phyloP scores from a whole-genome alignment of 2,329 filamentous ascomycete genomes.

The Aspergillus novoparasiticus region DNA sequence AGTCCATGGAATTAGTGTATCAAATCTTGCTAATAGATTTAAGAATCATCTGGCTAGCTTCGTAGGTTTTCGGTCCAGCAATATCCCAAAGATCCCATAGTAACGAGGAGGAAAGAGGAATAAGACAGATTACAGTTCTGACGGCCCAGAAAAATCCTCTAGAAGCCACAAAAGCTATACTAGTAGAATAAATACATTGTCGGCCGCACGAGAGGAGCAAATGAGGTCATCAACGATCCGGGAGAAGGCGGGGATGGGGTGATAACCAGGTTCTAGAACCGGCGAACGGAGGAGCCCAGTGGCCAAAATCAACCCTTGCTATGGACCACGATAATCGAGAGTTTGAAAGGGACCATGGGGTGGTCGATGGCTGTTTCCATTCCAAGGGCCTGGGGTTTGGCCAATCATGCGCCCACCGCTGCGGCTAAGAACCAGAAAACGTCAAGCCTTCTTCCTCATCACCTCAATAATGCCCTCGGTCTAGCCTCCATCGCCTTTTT shows the following conservation, averaged over 20 bases:
- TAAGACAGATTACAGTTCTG: neutral
- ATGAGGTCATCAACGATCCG: neutral
- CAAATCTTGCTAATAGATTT: neutral
- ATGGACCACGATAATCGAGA: neutral
- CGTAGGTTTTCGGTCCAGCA: neutral
- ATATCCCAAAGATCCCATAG: neutral
- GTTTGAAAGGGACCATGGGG: neutral
- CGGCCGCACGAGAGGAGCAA: neutral
- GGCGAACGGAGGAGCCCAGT: neutral
- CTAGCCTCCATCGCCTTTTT: neutral
- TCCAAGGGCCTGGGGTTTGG: neutral
- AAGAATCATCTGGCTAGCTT: neutral
- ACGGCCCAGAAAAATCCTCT: neutral
- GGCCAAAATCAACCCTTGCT: neutral
- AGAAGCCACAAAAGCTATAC: neutral
- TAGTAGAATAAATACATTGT: neutral
- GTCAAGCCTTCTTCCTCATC: constrained; percentile 2
- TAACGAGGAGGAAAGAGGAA: too few species aligned
- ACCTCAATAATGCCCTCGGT: neutral
- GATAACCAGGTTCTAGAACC: neutral
- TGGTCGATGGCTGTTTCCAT: neutral
- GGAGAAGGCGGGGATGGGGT: neutral
- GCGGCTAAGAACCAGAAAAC: neutral
- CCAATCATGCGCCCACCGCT: neutral
- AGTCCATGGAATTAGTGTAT: neutral